Conservation (phyloP, 441 rosid species). For the Euphorbia celastroides region DNA sequence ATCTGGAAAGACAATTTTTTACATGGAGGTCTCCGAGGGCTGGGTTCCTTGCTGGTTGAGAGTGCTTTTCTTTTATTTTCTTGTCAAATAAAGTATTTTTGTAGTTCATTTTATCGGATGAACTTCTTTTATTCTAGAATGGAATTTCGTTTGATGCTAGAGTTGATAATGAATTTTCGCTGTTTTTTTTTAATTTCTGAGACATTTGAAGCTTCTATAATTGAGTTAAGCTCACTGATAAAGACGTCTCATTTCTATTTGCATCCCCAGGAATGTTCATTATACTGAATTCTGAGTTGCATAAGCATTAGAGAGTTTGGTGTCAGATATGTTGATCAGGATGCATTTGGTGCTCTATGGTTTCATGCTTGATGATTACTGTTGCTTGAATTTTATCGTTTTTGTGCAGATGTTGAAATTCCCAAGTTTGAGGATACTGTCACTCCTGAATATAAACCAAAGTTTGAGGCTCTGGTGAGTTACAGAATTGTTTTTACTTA, state of each 20-base stretch:
- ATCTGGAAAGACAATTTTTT: neutral
- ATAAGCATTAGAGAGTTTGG: neutral
- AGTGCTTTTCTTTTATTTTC: neutral
- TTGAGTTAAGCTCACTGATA: neutral
- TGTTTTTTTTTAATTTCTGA: neutral
- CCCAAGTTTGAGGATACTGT: constrained; percentile 83
- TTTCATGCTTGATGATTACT: neutral
- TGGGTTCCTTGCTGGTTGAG: neutral
- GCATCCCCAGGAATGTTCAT: neutral
- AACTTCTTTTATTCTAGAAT: neutral
- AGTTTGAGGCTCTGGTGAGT: constrained; percentile 76
- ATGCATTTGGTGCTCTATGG: neutral
- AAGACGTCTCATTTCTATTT: neutral
- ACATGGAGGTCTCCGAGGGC: neutral
- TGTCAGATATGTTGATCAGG: neutral
- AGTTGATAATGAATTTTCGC: neutral
- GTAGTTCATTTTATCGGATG: neutral
- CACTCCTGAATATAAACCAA: constrained; percentile 89
- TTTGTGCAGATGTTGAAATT: constrained; percentile 55
- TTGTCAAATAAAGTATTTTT: neutral
- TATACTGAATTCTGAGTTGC: neutral
- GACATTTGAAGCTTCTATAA: neutral
- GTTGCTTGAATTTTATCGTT: constrained; percentile 4
- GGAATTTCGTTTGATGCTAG: neutral
- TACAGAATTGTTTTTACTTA: constrained; percentile 16